phyloP scores from a whole-genome alignment of 768 basidiomycete species.

The Lentinula sp. region DNA sequence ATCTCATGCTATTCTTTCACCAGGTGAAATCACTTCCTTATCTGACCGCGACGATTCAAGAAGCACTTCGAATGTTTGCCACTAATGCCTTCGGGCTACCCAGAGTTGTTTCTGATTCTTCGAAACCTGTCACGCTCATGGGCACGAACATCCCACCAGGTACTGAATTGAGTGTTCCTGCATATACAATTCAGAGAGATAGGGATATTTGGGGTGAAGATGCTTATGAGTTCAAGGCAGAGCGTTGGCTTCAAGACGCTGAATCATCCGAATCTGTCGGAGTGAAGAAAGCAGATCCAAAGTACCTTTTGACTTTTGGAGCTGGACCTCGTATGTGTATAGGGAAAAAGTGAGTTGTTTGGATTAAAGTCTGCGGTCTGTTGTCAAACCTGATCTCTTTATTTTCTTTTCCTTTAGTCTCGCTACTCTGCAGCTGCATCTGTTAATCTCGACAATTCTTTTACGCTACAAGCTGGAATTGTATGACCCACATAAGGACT shows the following conservation, averaged over 20 bases:
- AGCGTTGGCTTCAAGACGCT: background rate
- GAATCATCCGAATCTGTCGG: background rate
- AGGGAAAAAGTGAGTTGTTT: slow-evolving; percentile 7
- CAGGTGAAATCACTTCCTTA: slow-evolving; percentile 2
- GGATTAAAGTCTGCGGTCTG: background rate
- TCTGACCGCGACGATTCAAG: background rate
- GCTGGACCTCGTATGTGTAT: slow-evolving; percentile 9
- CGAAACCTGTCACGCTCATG: background rate
- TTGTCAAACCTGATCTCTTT: background rate
- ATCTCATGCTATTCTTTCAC: background rate
- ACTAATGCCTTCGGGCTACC: slow-evolving; percentile 1
- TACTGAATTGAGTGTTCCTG: slow-evolving; percentile 1
- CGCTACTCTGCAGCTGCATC: slow-evolving; percentile 8
- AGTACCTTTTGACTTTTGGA: slow-evolving; percentile 8
- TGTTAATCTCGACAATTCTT: slow-evolving; percentile 2
- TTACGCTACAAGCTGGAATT: slow-evolving; percentile 6
- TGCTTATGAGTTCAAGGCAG: background rate
- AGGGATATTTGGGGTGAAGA: background rate
- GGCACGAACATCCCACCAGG: background rate
- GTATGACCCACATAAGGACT: slow-evolving; percentile 1
- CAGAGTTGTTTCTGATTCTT: background rate
- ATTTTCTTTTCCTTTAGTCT: background rate
- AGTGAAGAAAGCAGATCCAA: slow-evolving; percentile 2
- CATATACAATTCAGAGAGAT: slow-evolving; percentile 2
- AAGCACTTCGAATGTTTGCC: slow-evolving; percentile 1